phyloP scores from a whole-genome alignment of 495 filamentous ascomycete species.

The Lophium mytilinum region DNA sequence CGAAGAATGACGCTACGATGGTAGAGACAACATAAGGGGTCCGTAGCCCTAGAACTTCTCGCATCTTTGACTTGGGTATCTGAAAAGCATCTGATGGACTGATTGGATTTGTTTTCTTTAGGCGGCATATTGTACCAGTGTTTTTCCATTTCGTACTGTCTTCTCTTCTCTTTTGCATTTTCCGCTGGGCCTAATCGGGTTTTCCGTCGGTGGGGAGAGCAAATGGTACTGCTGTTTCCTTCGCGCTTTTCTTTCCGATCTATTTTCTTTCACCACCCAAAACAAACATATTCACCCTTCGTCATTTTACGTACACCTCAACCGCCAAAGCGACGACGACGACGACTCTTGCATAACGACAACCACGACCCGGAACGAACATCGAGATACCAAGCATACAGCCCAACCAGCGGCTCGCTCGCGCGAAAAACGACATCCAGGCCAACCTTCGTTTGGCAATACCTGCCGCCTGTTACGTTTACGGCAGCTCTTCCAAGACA shows the following conservation, averaged over 20 bases:
- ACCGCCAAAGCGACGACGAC: slow-evolving; percentile 9
- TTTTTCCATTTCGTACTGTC: neutral
- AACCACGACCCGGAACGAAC: slow-evolving; percentile 3
- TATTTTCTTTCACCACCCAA: neutral
- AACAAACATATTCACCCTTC: neutral
- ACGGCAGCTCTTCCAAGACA: too few species aligned
- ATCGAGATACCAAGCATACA: slow-evolving; percentile 13
- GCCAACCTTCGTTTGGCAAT: too few species aligned
- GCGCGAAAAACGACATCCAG: neutral
- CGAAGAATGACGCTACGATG: slow-evolving; percentile 33
- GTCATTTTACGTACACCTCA: neutral
- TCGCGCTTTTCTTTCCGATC: neutral
- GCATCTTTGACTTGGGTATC: slow-evolving; percentile 24
- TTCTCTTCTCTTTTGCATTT: slow-evolving; percentile 1
- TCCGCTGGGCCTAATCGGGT: neutral
- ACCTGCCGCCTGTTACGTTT: too few species aligned
- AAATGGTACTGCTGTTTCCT: neutral
- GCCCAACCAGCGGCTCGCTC: neutral
- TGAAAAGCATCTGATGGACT: slow-evolving; percentile 26
- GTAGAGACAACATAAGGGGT: slow-evolving; percentile 26
- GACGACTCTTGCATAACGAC: slow-evolving; percentile 11
- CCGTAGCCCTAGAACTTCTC: slow-evolving; percentile 15
- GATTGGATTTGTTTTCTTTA: slow-evolving; percentile 16
- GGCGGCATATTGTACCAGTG: slow-evolving; percentile 15
- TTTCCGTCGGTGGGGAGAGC: neutral